Evolutionary conservation across 1,139 yeast genomes (phyloP).

Genomic region (Pichia sp.): DNA sequence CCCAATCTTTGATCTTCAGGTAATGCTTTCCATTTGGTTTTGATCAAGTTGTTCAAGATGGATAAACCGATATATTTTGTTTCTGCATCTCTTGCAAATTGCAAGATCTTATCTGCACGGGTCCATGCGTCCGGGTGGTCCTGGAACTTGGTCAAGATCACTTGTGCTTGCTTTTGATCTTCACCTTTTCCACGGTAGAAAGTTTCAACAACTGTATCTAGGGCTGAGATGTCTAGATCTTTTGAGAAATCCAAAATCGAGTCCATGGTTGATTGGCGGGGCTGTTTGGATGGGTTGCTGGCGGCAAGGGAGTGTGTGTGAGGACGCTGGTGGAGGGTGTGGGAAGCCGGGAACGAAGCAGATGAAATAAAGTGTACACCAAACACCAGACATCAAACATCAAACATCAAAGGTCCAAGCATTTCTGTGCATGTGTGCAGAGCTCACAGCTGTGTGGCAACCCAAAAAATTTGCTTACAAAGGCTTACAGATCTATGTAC

Average conservation of each 20-base stretch:
- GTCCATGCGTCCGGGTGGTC: conserved; percentile 97
- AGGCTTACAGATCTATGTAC: no score
- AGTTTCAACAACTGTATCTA: conserved; percentile 86
- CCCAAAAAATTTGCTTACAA: not conserved
- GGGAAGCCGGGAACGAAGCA: no score
- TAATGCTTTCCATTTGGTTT: conserved; percentile 89
- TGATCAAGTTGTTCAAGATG: conserved; percentile 84
- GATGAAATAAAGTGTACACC: no score
- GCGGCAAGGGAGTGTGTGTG: no score
- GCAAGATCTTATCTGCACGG: conserved; percentile 85
- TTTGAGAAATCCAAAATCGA: conserved; percentile 80
- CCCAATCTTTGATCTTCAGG: conserved; percentile 87
- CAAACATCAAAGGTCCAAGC: no score
- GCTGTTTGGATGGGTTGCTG: no score
- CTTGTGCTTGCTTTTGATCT: conserved; percentile 82
- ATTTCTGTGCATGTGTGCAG: no score
- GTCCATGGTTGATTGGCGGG: conserved; percentile 74
- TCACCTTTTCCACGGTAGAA: conserved; percentile 82
- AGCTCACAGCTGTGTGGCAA: no score
- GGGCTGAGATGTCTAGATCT: conserved; percentile 74
- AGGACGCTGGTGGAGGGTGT: no score
- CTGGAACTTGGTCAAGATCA: conserved; percentile 81
- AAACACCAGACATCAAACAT: no score
- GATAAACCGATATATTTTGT: conserved; percentile 91
- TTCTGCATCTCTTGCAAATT: conserved; percentile 75